Conservation (phyloP, 176 grass and related monocot genomes). For the Ensete glaucum region DNA sequence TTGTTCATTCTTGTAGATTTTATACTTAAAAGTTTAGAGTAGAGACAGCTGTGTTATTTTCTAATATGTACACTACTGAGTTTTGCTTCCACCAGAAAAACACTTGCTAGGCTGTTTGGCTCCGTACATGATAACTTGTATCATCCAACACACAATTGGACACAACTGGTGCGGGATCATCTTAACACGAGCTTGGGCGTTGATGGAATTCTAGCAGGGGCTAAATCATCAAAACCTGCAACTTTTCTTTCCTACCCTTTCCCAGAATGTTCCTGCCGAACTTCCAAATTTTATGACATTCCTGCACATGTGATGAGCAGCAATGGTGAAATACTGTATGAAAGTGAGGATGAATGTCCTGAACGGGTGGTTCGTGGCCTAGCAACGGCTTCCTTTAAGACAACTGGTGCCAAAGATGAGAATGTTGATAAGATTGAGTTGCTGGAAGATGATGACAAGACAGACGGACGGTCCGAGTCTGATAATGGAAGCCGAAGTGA, state of each 20-base stretch:
- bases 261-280: conserved; percentile 73
- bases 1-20: too few relatives aligned
- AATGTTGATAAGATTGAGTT: conserved; percentile 53
- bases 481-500: conserved; percentile 37
- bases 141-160: conserved; percentile 85
- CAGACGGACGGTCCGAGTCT: conserved; percentile 36
- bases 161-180: conserved; percentile 49
- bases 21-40: neutral
- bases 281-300: conserved; percentile 16
- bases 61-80: neutral
- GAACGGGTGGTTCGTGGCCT: conserved; percentile 48
- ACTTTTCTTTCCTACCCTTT: conserved; percentile 79
- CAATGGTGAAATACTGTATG: conserved; percentile 25
- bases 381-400: conserved; percentile 24
- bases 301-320: conserved; percentile 25
- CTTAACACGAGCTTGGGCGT: conserved; percentile 55
- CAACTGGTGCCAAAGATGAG: conserved; percentile 46
- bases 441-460: conserved; percentile 45
- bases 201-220: conserved; percentile 40
- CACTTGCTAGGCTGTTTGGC: conserved; percentile 50
- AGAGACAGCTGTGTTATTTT: neutral
- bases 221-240: conserved; percentile 49
- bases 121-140: conserved; percentile 56
- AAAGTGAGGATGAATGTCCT: conserved; percentile 62
- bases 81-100: conserved; percentile 56